Base-by-base conservation (phyloP, 768 basidiomycete species). In the Termitomyces sp. region DNA sequence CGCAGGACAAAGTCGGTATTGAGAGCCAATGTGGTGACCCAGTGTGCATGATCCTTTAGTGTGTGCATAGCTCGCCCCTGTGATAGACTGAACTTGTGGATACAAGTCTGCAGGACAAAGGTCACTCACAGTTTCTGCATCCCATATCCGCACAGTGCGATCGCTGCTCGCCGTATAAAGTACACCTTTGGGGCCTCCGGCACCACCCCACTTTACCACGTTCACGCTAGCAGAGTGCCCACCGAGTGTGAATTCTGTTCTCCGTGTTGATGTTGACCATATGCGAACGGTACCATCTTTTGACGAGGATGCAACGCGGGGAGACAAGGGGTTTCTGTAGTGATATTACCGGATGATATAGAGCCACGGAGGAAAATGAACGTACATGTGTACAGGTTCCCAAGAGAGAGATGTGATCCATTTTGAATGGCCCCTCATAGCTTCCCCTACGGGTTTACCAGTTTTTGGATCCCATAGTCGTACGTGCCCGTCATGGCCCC, bases 211-310 rank as follows among this genome's bases (percentile, higher is more conserved):
- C 63, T 91, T 84, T 14, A 98, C 92, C 28, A 94, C 88, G 63
- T 98, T 98, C 14, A 98, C 94, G 58, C 88, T 90, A 2, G 93
- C 94, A 0, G 91, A 88, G 67, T 99, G 96, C 3, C 96, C 94
- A 1, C 95, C 93, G 0, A 99, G 82, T 0, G 91, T 82, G 64
- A 89, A 97, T 52, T 94, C 89, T 14, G 86, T 72, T 55, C 80
- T 75, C 16, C 94, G 79, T 0, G 83, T 87, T 1, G 78, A 70
- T 0, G 88, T 81, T 16, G 86, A 88, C 97, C 97, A 99, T 17
- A 99, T 82, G n/a, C 93, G 86, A 23, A 98, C 94, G 0, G 94
- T 96, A 12, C 88, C 88, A 64, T 98, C 96, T 73, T 99, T 98
- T 23, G 94, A 97, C 2, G 94, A 91, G 0, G 95, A 95, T 2